Base-by-base conservation (phyloP, 2,329 filamentous ascomycete genomes). In the Epichloe sp. region DNA sequence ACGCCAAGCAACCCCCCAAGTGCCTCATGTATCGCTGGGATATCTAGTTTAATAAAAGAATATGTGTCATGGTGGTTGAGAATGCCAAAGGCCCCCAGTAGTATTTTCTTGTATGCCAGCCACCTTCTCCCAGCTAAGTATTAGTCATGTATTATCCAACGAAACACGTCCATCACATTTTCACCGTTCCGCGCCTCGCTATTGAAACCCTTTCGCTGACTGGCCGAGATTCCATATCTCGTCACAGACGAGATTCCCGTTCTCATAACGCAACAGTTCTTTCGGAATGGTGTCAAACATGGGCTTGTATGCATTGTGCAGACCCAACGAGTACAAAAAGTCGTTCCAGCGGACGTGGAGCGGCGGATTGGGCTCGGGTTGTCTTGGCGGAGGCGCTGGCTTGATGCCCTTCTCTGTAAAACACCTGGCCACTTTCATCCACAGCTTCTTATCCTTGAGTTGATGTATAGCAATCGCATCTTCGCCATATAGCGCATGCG, bases 341-440 rank as follows among this genome's bases (percentile, higher is more conserved):
- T 64, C 62, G 36, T 55, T 52, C 60, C 55, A 60, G 6, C 45
- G 52, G 38, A 59, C 49, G 10, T 40, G 52, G 15, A 57, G 52
- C 3, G 55, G 47, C 15, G 53, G 55, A 31, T 41, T 44, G 15
- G 38, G 45, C 14, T 56, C 48, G 1, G 52, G 17, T 38, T 38
- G 40, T 8, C 36, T 8, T 6, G 53, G 50, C 10, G 47, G 21
- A 3, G 59, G 58, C 44, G 49, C 54, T 7, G 46, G 40, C 43
- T 60, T 60, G 47, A 65, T 51, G 41, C 63, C 63, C 4, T 54
- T 36, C 48, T 59, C 57, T 38, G 63, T 57, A 46, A 65, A 65
- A 52, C 58, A 61, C 38, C 56, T 50, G 26, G 62, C 61, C 17
- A 64, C 62, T 48, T 61, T 62, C 48, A 60, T 53, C 54, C 58